Conservation (phyloP, 148 eudicot genomes). For the Polygonum maritimum region DNA sequence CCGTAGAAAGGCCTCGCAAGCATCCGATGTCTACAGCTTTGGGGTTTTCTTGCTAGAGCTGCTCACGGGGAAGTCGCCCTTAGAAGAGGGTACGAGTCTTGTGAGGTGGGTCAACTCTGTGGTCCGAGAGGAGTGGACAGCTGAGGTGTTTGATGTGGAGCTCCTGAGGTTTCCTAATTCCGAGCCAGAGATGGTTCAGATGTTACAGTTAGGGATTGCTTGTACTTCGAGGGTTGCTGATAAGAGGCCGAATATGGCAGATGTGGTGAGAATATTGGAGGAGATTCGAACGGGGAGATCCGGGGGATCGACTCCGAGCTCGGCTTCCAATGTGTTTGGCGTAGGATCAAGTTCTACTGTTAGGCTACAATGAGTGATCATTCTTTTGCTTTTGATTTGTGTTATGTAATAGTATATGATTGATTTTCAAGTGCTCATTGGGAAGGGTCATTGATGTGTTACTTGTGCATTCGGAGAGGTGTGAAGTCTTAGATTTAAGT, state of each 20-base stretch:
- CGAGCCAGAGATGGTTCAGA: constrained; percentile 76
- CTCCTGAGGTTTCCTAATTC: constrained; percentile 52
- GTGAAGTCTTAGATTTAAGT: not conserved
- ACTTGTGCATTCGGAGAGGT: not conserved
- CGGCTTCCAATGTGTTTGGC: not conserved
- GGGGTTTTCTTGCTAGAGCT: constrained; percentile 76
- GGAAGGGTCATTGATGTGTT: not conserved
- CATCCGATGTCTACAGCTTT: constrained; percentile 76
- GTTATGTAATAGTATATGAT: not conserved
- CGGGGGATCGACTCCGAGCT: constrained; percentile 41
- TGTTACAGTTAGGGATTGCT: constrained; percentile 66
- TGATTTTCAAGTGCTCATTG: not conserved
- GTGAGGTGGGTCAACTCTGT: constrained; percentile 85
- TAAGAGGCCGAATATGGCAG: constrained; percentile 53
- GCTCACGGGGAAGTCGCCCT: constrained; percentile 69
- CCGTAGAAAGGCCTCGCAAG: constrained; percentile 45
- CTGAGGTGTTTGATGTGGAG: constrained; percentile 81
- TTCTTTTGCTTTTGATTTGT: not conserved
- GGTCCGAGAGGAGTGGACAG: constrained; percentile 91
- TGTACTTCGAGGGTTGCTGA: constrained; percentile 48
- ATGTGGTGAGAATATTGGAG: constrained; percentile 54
- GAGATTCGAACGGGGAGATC: constrained; percentile 37
- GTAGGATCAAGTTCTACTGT: not conserved
- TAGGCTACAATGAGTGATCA: not conserved
- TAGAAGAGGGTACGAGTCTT: constrained; percentile 42